Evolutionary conservation across 1,284 basidiomycete genomes (phyloP).

Genomic region (Cutaneotrichosporon sp.): DNA sequence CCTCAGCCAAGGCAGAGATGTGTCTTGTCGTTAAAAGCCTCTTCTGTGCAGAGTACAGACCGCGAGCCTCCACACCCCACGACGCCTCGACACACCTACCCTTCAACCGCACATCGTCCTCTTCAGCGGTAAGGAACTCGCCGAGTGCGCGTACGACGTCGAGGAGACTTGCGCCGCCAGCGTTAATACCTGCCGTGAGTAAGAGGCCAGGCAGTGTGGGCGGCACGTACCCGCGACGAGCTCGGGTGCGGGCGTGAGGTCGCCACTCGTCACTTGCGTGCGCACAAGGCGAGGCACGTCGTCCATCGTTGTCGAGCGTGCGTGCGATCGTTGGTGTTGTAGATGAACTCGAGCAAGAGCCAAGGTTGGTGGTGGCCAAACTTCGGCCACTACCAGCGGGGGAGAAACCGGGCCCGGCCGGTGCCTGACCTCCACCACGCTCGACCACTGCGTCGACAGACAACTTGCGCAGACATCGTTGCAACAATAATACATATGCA

Average conservation of each 20-base stretch:
- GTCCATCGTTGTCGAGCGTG: conserved; percentile 34
- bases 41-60: no score
- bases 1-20: no score
- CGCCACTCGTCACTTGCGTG: conserved; percentile 42
- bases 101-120: conserved; percentile 69
- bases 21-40: no score
- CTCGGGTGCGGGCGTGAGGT: conserved; percentile 34
- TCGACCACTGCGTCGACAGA: background rate
- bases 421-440: background rate
- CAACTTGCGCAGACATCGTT: background rate
- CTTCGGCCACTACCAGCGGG: background rate
- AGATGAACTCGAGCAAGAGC: no score
- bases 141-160: conserved; percentile 81
- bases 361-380: background rate
- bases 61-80: no score
- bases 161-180: conserved; percentile 60
- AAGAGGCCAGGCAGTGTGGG: no score
- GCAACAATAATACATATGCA: background rate
- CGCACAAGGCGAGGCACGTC: conserved; percentile 33
- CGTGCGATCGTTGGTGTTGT: background rate
- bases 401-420: background rate
- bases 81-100: conserved; percentile 51
- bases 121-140: conserved; percentile 78
- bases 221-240: conserved; percentile 39
- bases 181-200: conserved; percentile 58